These are phyloP conservation scores for Plantago elongata DNA, from an alignment of 257 asterid species.

Conservation along the genomic window DNA sequence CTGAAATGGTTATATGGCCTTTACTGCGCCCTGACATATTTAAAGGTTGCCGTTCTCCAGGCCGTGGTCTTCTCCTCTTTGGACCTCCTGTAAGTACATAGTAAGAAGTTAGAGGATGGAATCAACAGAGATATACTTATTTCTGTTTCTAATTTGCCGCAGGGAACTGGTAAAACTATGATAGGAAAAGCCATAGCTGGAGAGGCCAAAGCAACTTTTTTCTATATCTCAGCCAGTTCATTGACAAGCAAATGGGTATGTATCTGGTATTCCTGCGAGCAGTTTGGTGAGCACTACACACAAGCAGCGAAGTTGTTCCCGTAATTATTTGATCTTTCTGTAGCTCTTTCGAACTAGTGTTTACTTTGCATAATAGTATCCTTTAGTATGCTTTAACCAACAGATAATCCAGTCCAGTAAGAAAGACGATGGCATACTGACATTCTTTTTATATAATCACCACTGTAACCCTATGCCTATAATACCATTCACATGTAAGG, in stretches of 20 bases:
- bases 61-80: slow-evolving; percentile 98
- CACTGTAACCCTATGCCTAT: no score
- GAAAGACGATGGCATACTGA: slow-evolving; percentile 11
- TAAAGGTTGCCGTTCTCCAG: slow-evolving; percentile 98
- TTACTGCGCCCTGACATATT: slow-evolving; percentile 93
- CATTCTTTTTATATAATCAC: not conserved
- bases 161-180: slow-evolving; percentile 99
- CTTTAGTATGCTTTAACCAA: not conserved
- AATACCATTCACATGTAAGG: no score
- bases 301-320: slow-evolving; percentile 12
- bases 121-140: slow-evolving; percentile 20
- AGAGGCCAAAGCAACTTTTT: slow-evolving; percentile 98
- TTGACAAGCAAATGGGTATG: slow-evolving; percentile 98
- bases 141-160: slow-evolving; percentile 24
- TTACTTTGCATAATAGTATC: not conserved
- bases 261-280: slow-evolving; percentile 6
- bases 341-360: slow-evolving; percentile 2
- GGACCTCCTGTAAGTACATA: slow-evolving; percentile 92
- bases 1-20: slow-evolving; percentile 99
- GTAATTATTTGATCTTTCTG: slow-evolving; percentile 9
- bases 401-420: slow-evolving; percentile 10
- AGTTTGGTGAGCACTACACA: slow-evolving; percentile 17
- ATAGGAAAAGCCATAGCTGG: slow-evolving; percentile 99
- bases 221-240: slow-evolving; percentile 98
- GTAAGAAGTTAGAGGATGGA: slow-evolving; percentile 11